Base-by-base conservation (phyloP, 768 basidiomycete species). In the Russula sp. region DNA sequence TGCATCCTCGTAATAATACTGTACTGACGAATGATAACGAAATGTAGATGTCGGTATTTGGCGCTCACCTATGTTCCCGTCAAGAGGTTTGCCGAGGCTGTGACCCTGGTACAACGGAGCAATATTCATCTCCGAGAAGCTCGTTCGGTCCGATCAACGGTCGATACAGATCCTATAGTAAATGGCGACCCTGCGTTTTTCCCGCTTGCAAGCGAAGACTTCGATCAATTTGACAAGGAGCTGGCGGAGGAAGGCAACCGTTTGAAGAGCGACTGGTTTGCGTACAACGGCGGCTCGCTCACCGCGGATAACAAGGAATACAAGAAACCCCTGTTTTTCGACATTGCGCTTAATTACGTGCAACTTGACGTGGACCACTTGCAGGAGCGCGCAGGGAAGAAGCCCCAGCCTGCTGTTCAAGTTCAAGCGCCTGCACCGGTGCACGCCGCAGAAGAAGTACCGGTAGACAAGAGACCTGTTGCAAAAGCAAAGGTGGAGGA, bases 271-370 rank as follows among this genome's bases (percentile, higher is more conserved):
- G 87, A 87, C 51, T 94, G 92, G 92, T 89, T 90, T 69, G 79
- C 84, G 1, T 81, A 81, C 72, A 91, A 91, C 70, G 90, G 91
- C 3, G 91, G 91, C 3, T 76, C 79, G 36, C 61, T 68, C 7
- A 69, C 76, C 38, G 71, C 59, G 0, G 79, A 82, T 54, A 72
- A 78, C 55, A 79, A 81, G 70, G 74, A 79, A 44, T 78, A 86
- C 71, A 86, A 88, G 77, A 96, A 96, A 72, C 92, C 92, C 18
- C 71, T 93, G 46, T 97, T 98, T 79, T 97, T 95, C 76, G 92
- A 97, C 73, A 89, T 93, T 65, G 94, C 93, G 20, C 84, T 94
- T 70, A 97, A 96, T 75, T 97, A 96, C 72, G 87, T 92, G 60
- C 85, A 90, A 67, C 75, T 94, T 64, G 90, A 94, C 70, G 88